Base-by-base conservation (phyloP, 768 basidiomycete species). In the Russula sp. region DNA sequence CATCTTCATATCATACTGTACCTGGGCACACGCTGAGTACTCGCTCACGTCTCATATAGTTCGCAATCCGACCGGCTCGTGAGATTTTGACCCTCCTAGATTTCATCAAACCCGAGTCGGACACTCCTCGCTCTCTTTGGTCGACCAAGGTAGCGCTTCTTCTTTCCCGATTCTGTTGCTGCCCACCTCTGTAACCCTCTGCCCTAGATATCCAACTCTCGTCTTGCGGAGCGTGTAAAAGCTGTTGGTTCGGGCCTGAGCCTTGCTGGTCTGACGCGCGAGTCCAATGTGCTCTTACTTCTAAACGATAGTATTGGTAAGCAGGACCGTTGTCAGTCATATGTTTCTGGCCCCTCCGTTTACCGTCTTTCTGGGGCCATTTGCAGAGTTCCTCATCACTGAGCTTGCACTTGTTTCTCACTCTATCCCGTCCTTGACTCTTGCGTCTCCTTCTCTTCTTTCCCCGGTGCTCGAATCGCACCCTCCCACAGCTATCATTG, bases 261-360 rank as follows among this genome's bases (percentile, higher is more conserved):
- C 34, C 79, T 78, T 40, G 81, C 80, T 2, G 77, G 78, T 18
- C 74, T 90, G 7, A 77, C 82, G 48, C 80, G 83, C 3, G 76
- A 78, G 56, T 87, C 89, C 34, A 85, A 78, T 63, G 89, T 89
- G 8, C 72, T 94, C n/a, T 73, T 94, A 13, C 75, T 93, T 31
- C 76, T 94, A 45, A 89, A 94, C 66, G 92, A 94, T 70, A 74
- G 87, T 50, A 76, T 94, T 51, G 91, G 91, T 89, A 66, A 13
- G 62, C 37, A 54, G 22, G 47, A 3, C 4, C 16, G 2, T 3
- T 11, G 13, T 55, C 14, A 31, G 32, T 18, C 16, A 31, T 48
- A 10, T 48, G 14, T 42, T 39, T 27, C 27, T 14, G 51, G 13
- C 42, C 55, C 59, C 18, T 55, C 65, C 3, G 62, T 67, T 57